Base-by-base conservation (phyloP, 163 green algal species). In the Picocystis sp. region DNA sequence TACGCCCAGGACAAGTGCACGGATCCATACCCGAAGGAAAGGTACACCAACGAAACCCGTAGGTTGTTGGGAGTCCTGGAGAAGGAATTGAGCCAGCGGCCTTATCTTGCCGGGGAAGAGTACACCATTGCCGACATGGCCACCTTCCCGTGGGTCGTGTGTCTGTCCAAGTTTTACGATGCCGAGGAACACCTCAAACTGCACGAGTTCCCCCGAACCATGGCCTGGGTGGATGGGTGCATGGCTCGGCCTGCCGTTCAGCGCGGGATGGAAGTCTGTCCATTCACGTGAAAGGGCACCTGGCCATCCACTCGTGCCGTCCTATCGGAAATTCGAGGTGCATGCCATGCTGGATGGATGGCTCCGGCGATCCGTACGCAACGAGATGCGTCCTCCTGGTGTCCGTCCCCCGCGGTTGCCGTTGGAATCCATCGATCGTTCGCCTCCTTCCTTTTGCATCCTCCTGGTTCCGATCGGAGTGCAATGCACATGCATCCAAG, bases 111-210 rank as follows among this genome's bases (percentile, higher is more conserved):
- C 8, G 57, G 62, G 6, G 61, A 63, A 17, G 62, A 70, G 43
- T 63, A 64, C 50, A 66, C 60, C 45, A 73, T 76, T 43, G 67
- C 67, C 12, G 67, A 76, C 56, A 75, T 76, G 43, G 62, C 61
- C 22, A 72, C 17, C 17, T 76, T 65, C 50, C 67, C 67, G 21
- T 76, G 67, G 67, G 45, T 75, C 23, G 17, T 47, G 22, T 57
- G 58, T 10, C 19, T 67, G 12, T 24, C 21, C 11, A 46, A 41
- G 12, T 43, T 29, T 5, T 66, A 66, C 58, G 15, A 43, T 1
- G 25, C 57, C 11, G 46, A 33, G 44, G 55, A 52, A 3, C 57
- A 59, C 35, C 41, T 64, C 21, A 3, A 43, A 8, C 35, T 58
- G 17, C n/a, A 49, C 11, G 23, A 62, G 11, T 64, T 66, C 11